phyloP scores from a whole-genome alignment of 345 rosid species.

The Populus tremula region DNA sequence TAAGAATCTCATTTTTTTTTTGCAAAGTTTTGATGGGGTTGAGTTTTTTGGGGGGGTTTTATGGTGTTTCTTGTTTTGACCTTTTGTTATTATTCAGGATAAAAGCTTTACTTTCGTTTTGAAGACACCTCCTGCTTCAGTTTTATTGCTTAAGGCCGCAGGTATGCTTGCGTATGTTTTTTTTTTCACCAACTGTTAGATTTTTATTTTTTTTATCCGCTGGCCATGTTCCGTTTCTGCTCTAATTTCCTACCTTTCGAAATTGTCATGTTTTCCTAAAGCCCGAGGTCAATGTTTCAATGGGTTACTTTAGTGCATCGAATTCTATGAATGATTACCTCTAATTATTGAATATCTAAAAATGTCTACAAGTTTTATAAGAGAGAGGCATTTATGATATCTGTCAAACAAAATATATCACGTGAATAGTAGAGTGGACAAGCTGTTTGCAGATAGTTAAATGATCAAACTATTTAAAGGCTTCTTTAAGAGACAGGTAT shows the following conservation, averaged over 20 bases:
- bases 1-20: conserved; percentile 28
- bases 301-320: neutral
- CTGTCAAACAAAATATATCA: neutral
- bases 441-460: neutral
- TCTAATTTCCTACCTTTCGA: neutral
- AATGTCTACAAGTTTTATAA: neutral
- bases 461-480: neutral
- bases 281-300: neutral
- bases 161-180: conserved; percentile 38
- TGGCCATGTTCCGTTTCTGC: neutral
- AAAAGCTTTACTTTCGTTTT: conserved; percentile 90
- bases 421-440: neutral
- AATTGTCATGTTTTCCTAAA: neutral
- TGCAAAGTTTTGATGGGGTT: neutral
- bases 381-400: neutral
- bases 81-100: conserved; percentile 51
- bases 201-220: neutral
- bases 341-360: neutral
- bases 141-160: conserved; percentile 89
- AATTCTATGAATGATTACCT: neutral
- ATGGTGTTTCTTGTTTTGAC: neutral
- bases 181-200: conserved; percentile 7
- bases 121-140: conserved; percentile 97
- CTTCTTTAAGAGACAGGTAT: neutral
- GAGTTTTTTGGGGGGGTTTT: neutral